Base-by-base conservation (phyloP, 2,329 filamentous ascomycete genomes). In the Xylariaceae sp. region DNA sequence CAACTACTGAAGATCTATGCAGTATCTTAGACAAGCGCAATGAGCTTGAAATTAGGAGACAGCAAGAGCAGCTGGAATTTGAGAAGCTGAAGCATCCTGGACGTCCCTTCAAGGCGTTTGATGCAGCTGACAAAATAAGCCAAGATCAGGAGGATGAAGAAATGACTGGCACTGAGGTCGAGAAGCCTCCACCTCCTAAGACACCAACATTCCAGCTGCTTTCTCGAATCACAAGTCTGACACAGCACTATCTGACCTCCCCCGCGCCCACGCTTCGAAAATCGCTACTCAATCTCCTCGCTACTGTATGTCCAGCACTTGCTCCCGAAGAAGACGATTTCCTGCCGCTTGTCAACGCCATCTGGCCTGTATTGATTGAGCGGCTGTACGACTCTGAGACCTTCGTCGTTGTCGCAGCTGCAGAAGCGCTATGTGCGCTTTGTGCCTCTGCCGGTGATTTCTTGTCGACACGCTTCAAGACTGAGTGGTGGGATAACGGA, bases 191-290 rank as follows among this genome's bases (percentile, higher is more conserved):
- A 59, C 79, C 82, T 17, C 84, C 86, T n/a, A 86, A 87, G 42
- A 89, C 88, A 51, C 88, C 89, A 65, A 90, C 89, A 0, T 95
- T 95, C 73, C 80, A 80, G n/a, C 81, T 97, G 9, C 83, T 97
- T 2, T 81, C 91, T 39, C 88, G 87, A 59, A 94, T 99, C 58
- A 85, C 92, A 23, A 83, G 84, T 53, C 84, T 96, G 0, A 93
- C 92, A 4, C 92, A 96, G 69, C 88, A 96, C 71, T 94, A 97
- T 73, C 82, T 99, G 9, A 92, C 93, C 4, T 92, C 91, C 0
- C 87, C 90, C 0, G 92, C 91, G 0, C 86, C 92, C 0, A 83
- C 85, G 9, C 81, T 99, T 7, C 87, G 93, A 47, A 85, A 85
- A 35, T 90, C 88, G 0, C 81, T 99, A 2, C 83, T 99, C 8